These are phyloP conservation scores for Hypoxylon cercidicola DNA, from an alignment of 495 filamentous ascomycete species.

Conservation along the genomic window DNA sequence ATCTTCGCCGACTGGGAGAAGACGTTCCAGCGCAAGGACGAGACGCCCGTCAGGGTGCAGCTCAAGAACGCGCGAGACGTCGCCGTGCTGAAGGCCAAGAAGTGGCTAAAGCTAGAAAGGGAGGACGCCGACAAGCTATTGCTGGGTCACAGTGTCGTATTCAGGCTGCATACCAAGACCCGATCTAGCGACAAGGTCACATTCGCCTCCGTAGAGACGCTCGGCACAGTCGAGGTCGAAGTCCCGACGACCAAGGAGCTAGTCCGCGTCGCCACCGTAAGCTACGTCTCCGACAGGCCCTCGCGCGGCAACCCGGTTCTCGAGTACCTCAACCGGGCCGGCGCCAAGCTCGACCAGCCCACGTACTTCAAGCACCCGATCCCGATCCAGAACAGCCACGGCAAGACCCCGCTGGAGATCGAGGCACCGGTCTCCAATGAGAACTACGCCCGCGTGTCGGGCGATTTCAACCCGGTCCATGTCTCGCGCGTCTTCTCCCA, in stretches of 20 bases:
- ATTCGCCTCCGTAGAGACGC: slow-evolving; percentile 82
- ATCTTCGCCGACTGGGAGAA: slow-evolving; percentile 85
- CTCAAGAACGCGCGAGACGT: slow-evolving; percentile 79
- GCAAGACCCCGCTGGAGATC: slow-evolving; percentile 79
- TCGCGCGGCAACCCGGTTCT: slow-evolving; percentile 89
- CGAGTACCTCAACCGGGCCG: slow-evolving; percentile 84
- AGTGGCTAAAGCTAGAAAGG: slow-evolving; percentile 78
- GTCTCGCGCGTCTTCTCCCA: slow-evolving; percentile 85
- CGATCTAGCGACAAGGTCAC: slow-evolving; percentile 85
- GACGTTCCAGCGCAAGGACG: slow-evolving; percentile 87
- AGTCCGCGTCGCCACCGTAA: slow-evolving; percentile 85
- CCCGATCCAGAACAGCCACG: slow-evolving; percentile 68
- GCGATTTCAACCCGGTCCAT: slow-evolving; percentile 91
- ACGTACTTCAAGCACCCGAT: slow-evolving; percentile 89
- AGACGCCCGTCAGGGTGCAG: slow-evolving; percentile 83
- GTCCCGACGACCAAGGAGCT: slow-evolving; percentile 81
- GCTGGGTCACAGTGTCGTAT: slow-evolving; percentile 81
- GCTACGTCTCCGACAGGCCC: slow-evolving; percentile 73
- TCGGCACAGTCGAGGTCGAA: slow-evolving; percentile 85
- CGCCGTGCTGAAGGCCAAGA: slow-evolving; percentile 85
- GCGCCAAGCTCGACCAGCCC: slow-evolving; percentile 85
- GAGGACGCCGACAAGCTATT: slow-evolving; percentile 76
- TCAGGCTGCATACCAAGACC: slow-evolving; percentile 81
- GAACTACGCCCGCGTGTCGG: slow-evolving; percentile 86
- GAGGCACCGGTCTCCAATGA: slow-evolving; percentile 86